phyloP scores from a whole-genome alignment of 208 protist genomes.

The Leishmania aethiopica region DNA sequence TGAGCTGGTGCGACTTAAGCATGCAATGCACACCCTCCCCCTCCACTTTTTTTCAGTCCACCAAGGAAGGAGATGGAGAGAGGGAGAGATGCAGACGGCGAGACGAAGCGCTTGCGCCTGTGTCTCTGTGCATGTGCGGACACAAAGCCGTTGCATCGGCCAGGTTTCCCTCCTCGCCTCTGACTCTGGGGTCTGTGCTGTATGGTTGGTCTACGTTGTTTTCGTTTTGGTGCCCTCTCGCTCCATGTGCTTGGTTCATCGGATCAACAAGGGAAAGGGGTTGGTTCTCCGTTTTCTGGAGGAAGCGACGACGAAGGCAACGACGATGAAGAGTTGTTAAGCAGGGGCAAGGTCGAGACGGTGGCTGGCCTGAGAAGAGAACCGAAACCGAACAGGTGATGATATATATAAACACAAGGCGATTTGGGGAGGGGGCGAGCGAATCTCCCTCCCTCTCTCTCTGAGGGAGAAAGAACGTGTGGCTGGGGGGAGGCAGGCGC shows the following conservation, averaged over 20 bases:
- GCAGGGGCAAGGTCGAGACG: neutral
- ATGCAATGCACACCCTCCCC: neutral
- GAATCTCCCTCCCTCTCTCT: neutral
- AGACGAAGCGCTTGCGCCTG: neutral
- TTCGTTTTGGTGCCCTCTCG: neutral
- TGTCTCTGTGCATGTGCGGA: neutral
- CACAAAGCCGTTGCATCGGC: neutral
- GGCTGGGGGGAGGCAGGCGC: neutral
- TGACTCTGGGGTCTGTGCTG: neutral
- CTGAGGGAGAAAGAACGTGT: neutral
- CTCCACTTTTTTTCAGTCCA: neutral
- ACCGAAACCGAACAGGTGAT: slow-evolving; percentile 4
- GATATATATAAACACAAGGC: slow-evolving; percentile 5
- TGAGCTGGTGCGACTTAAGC: neutral
- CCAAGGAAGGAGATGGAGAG: neutral
- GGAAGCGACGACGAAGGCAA: neutral
- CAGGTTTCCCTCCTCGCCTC: neutral
- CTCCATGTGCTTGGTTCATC: neutral
- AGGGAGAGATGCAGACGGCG: neutral
- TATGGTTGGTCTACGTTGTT: neutral
- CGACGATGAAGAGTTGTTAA: neutral
- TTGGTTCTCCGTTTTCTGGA: neutral
- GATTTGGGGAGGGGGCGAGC: neutral
- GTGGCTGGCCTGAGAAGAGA: neutral
- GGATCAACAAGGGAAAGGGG: neutral